Percentiles rank a stretch among this genome's conserved stretches.
Conservation (phyloP, 371 early-diverging fungal species). For the Entomophthora muscae region DNA sequence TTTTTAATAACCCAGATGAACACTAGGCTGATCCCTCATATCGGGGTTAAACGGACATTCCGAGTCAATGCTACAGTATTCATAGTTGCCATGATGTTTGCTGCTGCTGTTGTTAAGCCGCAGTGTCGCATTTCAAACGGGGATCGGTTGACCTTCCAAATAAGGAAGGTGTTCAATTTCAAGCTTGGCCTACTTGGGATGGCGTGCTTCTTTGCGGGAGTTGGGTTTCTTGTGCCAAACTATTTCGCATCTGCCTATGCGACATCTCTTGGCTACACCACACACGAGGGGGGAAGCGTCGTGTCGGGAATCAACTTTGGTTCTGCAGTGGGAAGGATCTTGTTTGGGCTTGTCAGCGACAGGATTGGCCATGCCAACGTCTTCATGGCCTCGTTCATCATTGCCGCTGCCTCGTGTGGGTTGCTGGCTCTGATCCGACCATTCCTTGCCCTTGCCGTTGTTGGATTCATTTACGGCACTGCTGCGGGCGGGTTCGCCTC, state of each 20-base stretch:
- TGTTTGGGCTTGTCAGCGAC: conserved; percentile 19
- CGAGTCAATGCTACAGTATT: conserved; percentile 34
- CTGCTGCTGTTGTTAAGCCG: conserved; percentile 6
- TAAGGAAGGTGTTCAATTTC: not conserved
- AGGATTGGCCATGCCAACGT: conserved; percentile 37
- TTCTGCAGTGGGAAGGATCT: conserved; percentile 15
- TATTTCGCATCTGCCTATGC: conserved; percentile 10
- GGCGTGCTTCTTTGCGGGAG: not conserved
- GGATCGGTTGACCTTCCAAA: not conserved
- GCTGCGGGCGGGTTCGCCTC: conserved; percentile 19
- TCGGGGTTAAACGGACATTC: conserved; percentile 42
- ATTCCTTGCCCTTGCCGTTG: conserved; percentile 23
- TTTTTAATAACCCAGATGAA: conserved; percentile 45
- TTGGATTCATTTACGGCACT: conserved; percentile 28
- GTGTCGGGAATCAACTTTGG: conserved; percentile 20
- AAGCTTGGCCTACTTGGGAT: not conserved
- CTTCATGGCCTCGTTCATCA: conserved; percentile 15
- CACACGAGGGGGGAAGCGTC: conserved; percentile 21
- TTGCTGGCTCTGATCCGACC: conserved; percentile 23
- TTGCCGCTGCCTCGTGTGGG: conserved; percentile 23
- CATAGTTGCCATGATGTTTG: conserved; percentile 22
- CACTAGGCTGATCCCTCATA: conserved; percentile 23
- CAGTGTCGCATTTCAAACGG: not conserved
- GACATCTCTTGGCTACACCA: conserved; percentile 13
- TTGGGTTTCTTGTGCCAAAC: conserved; percentile 8